Evolutionary conservation across 441 rosid species (phyloP).

Genomic region (Cnidoscolus chayamansa): DNA sequence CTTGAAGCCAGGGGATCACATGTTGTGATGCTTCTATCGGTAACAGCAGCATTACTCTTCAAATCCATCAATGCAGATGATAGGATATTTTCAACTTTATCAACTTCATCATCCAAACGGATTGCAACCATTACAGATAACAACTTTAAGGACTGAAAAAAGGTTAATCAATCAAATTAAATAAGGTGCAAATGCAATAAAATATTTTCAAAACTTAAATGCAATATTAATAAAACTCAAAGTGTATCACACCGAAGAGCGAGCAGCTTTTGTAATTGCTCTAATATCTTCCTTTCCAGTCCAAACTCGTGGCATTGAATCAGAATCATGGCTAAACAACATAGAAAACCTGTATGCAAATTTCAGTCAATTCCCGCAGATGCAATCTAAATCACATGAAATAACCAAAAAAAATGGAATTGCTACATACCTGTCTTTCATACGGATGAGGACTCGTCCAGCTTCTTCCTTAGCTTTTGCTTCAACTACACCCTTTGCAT

Average conservation of each 20-base stretch:
- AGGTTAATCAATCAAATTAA: conserved; percentile 26
- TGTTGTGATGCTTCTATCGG: conserved; percentile 53
- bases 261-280: conserved; percentile 89
- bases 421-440: conserved; percentile 97
- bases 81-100: conserved; percentile 66
- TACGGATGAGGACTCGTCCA: conserved; percentile 75
- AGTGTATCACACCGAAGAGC: conserved; percentile 65
- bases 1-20: conserved; percentile 87
- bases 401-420: conserved; percentile 18
- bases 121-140: conserved; percentile 82
- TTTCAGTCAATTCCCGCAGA: conserved; percentile 12
- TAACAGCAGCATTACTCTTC: conserved; percentile 29
- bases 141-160: conserved; percentile 78
- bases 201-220: background rate
- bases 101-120: conserved; percentile 71
- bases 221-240: conserved; percentile 20
- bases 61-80: conserved; percentile 55
- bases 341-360: conserved; percentile 65
- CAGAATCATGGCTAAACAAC: conserved; percentile 88
- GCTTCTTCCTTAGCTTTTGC: conserved; percentile 90
- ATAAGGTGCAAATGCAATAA: background rate
- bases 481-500: conserved; percentile 79
- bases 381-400: conserved; percentile 12
- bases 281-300: conserved; percentile 96
- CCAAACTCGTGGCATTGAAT: conserved; percentile 99